Base-by-base conservation (phyloP, 805 yeast genomes). In the Phaffomyces opuntiae region DNA sequence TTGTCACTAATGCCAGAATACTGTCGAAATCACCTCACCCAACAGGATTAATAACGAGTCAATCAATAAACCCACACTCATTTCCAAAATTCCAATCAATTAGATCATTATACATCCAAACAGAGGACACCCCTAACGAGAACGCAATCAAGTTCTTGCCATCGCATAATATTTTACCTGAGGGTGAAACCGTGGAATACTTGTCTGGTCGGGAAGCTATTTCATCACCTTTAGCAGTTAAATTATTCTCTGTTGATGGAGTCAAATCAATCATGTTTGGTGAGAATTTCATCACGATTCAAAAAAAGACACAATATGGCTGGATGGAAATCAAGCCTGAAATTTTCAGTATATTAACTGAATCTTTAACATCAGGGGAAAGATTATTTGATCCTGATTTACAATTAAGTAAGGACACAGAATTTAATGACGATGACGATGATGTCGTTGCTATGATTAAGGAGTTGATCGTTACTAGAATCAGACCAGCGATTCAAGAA, bases 111-210 rank as follows among this genome's bases (percentile, higher is more conserved):
- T 83, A 81, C 62, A 88, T 88, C 38, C 95, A 87, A 61, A 88
- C 96, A 0, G 81, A 83, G 32, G 78, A 81, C 29, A 88, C 96
- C 0, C 96, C 96, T 2, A 88, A 88, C 60, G 90, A 81, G 44
- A 81, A 86, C 54, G 96, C 96, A 0, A 65, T 88, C 46, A 88
- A 88, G 69, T 88, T 88, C 56, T 63, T 87, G 31, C 96, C 96
- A 1, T 81, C 88, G 12, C 78, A 74, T 64, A 69, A 71, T 38
- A 76, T 87, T n/a, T 66, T 87, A 16, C 83, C 83, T 3, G 72
- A 69, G 19, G 78, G 78, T 37, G 73, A 76, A 50, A 87, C 95
- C 0, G 65, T 80, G 26, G 96, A 88, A 63, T 84, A 80, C 53
- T 67, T 83, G 36, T 73, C 76, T 43, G 90, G 90, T 2, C 70